These are phyloP conservation scores for Bipolaris victoriae DNA, from an alignment of 2,329 filamentous ascomycete genomes.

Conservation along the genomic window DNA sequence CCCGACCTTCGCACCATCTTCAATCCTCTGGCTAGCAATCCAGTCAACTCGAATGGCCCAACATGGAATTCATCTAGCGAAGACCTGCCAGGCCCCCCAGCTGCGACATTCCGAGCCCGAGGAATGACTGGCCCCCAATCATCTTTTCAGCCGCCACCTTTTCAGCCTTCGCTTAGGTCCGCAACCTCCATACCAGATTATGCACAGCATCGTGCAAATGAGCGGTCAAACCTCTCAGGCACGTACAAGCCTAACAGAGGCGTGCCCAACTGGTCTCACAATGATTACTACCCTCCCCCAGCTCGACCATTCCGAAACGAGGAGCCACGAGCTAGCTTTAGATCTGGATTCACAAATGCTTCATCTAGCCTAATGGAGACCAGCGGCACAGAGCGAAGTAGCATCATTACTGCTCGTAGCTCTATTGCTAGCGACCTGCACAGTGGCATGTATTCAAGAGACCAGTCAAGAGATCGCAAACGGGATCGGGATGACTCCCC, in stretches of 20 bases:
- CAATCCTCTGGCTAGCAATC: constrained; percentile 46
- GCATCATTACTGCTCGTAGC: constrained; percentile 78
- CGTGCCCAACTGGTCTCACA: constrained; percentile 46
- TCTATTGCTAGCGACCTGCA: constrained; percentile 66
- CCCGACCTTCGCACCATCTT: constrained; percentile 42
- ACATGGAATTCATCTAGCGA: constrained; percentile 35
- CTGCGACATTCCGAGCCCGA: constrained; percentile 32
- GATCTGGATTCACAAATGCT: constrained; percentile 64
- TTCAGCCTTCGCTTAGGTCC: constrained; percentile 39
- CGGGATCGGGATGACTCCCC: constrained; percentile 39
- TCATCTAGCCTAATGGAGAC: constrained; percentile 63
- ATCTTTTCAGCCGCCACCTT: constrained; percentile 26
- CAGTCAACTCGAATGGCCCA: constrained; percentile 34
- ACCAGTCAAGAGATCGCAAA: constrained; percentile 34
- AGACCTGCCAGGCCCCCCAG: constrained; percentile 22
- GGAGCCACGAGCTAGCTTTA: constrained; percentile 63
- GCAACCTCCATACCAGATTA: constrained; percentile 50
- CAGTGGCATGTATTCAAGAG: constrained; percentile 53
- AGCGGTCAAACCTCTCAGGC: constrained; percentile 40
- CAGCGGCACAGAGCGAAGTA: constrained; percentile 80
- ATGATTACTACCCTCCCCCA: constrained; percentile 38
- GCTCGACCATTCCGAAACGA: constrained; percentile 41
- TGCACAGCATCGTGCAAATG: constrained; percentile 35
- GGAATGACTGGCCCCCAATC: constrained; percentile 43
- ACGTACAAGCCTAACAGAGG: constrained; percentile 47